Conservation (phyloP, 805 yeast species). For the Peterozyma xylosa region DNA sequence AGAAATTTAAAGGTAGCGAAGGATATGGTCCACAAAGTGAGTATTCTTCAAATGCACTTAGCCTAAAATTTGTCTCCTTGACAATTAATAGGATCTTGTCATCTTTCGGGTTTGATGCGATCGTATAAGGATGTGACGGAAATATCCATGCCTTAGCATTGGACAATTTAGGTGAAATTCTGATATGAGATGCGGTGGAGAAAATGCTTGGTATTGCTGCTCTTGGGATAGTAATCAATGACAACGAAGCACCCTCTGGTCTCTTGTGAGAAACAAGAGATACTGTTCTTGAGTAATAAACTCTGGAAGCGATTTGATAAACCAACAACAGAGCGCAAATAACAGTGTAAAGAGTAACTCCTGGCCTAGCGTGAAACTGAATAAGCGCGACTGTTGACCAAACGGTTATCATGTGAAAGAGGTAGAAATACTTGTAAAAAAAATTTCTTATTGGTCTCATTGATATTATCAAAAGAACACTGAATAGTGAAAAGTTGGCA, state of each 20-base stretch:
- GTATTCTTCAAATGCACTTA: slow-evolving; percentile 24
- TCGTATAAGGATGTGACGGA: slow-evolving; percentile 66
- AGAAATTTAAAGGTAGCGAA: slow-evolving; percentile 35
- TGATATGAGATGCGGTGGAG: slow-evolving; percentile 51
- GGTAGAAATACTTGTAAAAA: slow-evolving; percentile 46
- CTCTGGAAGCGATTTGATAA: slow-evolving; percentile 29
- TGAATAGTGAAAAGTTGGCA: slow-evolving; percentile 26
- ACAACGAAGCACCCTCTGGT: slow-evolving; percentile 15
- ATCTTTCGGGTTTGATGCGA: slow-evolving; percentile 38
- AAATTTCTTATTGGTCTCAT: slow-evolving; percentile 39
- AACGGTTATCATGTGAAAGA: slow-evolving; percentile 46
- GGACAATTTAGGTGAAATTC: slow-evolving; percentile 32
- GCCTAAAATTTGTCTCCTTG: slow-evolving; percentile 29
- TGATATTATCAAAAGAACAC: slow-evolving; percentile 35
- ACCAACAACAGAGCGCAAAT: slow-evolving; percentile 22
- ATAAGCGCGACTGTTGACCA: slow-evolving; percentile 36
- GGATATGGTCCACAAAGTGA: slow-evolving; percentile 36
- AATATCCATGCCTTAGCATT: slow-evolving; percentile 37
- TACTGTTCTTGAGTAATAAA: slow-evolving; percentile 14
- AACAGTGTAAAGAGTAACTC: slow-evolving; percentile 33
- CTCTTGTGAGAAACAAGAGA: slow-evolving; percentile 13
- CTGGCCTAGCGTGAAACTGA: slow-evolving; percentile 65
- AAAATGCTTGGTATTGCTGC: slow-evolving; percentile 18
- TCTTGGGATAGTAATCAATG: slow-evolving; percentile 15
- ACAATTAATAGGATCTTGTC: slow-evolving; percentile 34